Evolutionary conservation across 106 monocot species (phyloP), one percentile per base, ranked within the genome.

Genomic region (Vanilla planifolia): DNA sequence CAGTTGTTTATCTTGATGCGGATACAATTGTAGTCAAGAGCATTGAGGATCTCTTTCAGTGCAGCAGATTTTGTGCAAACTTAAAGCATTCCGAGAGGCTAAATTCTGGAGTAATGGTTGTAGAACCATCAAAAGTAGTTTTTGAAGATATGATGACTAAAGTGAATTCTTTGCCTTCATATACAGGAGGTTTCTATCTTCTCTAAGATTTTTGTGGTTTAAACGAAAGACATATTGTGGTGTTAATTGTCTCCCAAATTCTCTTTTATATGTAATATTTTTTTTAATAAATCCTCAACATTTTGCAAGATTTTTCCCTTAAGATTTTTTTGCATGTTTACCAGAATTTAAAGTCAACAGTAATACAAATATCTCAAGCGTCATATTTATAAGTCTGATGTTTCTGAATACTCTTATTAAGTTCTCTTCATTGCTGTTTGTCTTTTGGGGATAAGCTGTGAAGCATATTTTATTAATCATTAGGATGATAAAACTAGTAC

Each of bases 1-100:
- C 88, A 98, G 98, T 98, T 73, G 88, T 98, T 42, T 98, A 98
- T 80, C 92, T 98, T 66, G 98, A 98, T 71, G 98, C 98, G 7
- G 98, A 98, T 64, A 98, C 98, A 2, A 88, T 98, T 63, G 98
- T 98, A 19, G 65, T 98, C 4, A 92, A 92, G 73, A 85, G 67
- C 60, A 98, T 98, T 23, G 98, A 98, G 30, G 98, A 98, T 74
- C 79, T 98, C 5, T 98, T 98, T 59, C 88, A 85, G 62, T 98
- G 98, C 68, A 76, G 88, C 15, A 82, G 55, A 55, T 98, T 98
- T 68, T 98, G 98, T 75, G 98, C 92, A 48, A 98, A 98, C 59
- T 67, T 98, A 65, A 98, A 98, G 64, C 98, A 98, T 73, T 98
- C 98, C 51, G 98, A 98, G 68, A 87, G 98, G 68, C 44, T 98